phyloP scores from a whole-genome alignment of 176 grass and related monocot genomes.

The Aegilops speltoides region DNA sequence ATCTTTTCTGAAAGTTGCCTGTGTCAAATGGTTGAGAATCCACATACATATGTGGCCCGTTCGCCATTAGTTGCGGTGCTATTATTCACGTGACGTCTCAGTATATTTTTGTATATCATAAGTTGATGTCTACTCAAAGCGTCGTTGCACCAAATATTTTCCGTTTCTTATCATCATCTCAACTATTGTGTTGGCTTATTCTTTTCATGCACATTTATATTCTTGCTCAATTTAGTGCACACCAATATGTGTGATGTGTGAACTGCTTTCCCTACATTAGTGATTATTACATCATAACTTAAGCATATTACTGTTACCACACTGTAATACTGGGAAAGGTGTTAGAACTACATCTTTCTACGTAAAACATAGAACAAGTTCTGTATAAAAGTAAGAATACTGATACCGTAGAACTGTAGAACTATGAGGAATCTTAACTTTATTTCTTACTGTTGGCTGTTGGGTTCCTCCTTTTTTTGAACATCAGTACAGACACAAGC shows the following conservation, averaged over 20 bases:
- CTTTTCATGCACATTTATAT: background rate
- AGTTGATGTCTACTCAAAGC: conserved; percentile 4
- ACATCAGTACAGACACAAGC: no score
- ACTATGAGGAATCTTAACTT: background rate
- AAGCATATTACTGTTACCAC: background rate
- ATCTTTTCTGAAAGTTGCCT: background rate
- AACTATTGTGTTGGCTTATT: background rate
- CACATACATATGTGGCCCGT: background rate
- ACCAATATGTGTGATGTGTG: background rate
- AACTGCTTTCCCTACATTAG: background rate
- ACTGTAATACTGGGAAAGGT: background rate
- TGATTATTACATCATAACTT: background rate
- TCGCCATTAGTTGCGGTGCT: background rate
- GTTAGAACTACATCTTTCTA: background rate
- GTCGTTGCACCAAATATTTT: conserved; percentile 19
- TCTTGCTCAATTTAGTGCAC: background rate
- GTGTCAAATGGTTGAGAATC: conserved; percentile 1
- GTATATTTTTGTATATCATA: background rate
- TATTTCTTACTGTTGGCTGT: background rate
- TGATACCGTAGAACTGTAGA: background rate
- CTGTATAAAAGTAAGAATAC: background rate
- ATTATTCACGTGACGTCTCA: background rate
- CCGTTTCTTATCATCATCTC: background rate
- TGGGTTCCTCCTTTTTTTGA: background rate
- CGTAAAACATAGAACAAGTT: background rate